Base-by-base conservation (phyloP, 2,329 filamentous ascomycete genomes). In the Plenodomus biglobosus region DNA sequence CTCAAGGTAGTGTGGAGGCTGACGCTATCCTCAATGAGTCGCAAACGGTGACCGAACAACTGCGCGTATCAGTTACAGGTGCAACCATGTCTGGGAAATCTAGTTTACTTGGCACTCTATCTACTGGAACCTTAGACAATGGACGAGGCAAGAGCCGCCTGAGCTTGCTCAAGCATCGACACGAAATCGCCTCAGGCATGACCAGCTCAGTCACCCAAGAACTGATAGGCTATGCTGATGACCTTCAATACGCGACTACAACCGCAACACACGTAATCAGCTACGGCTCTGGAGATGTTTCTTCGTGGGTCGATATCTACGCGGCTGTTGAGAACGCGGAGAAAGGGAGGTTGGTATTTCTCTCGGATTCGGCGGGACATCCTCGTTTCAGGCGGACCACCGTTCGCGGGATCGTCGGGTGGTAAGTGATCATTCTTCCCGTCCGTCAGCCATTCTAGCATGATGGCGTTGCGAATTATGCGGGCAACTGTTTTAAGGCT, bases 191-290 rank as follows among this genome's bases (percentile, higher is more conserved):
- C 2, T 95, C 92, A 2, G 94, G 94, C 0, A 80, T 96, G 54
- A 99, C 94, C 1, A 96, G 91, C 66, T 97, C 92, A 5, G 87
- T 99, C 38, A 90, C 94, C 0, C 92, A 96, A 64, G 94, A 97
- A 69, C 78, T 99, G 8, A 82, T 99, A 53, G 94, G 94, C 7
- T 99, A 97, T 68, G 67, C 64, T 19, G 71, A 77, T 40, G 30
- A 61, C 21, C 37, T 55, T 10, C 55, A 57, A 38, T 13, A 42
- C 3, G 46, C 52, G 10, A 56, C 47, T 7, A 44, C 46, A 11
- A 48, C 50, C 15, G 51, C 56, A 1, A 62, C 60, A 15, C 69
- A 77, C 16, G 75, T 94, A 34, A 78, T 95, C 63, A 97, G 96
- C 68, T 97, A 95, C 68, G 86, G 88, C 2, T 86, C 87, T 50